phyloP scores from a whole-genome alignment of 2,329 filamentous ascomycete species.

The Dryadomyces sulphureus region DNA sequence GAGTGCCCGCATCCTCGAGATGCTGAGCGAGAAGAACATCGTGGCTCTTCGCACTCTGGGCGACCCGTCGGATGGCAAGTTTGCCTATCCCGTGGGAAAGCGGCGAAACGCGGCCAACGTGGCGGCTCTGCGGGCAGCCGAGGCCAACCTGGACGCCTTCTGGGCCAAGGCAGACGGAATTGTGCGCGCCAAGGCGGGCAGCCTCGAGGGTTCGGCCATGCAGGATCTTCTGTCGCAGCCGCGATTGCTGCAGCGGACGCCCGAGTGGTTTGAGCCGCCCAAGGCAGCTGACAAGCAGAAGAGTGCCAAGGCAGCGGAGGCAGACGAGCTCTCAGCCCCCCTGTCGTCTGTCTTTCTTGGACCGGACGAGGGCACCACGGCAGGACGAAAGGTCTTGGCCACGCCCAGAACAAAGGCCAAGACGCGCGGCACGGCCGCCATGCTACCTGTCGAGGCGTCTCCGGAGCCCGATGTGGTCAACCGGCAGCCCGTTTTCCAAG shows the following conservation, averaged over 20 bases:
- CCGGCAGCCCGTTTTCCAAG: conserved; percentile 8
- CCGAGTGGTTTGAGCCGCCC: conserved; percentile 26
- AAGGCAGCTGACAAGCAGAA: neutral
- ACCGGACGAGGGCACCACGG: neutral
- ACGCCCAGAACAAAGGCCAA: conserved; percentile 11
- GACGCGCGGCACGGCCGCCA: neutral
- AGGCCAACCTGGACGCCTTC: conserved; percentile 30
- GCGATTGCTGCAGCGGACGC: conserved; percentile 29
- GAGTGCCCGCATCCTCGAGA: conserved; percentile 8
- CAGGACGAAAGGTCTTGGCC: neutral
- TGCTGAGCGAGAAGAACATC: conserved; percentile 11
- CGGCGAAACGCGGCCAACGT: conserved; percentile 29
- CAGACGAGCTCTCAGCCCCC: neutral
- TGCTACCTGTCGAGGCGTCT: neutral
- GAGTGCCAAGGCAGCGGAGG: neutral
- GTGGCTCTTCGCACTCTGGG: conserved; percentile 11
- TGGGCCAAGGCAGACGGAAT: conserved; percentile 23
- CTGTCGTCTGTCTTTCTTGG: neutral
- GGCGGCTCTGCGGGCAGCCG: conserved; percentile 27
- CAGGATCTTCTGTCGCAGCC: conserved; percentile 17
- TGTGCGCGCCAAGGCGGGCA: conserved; percentile 10
- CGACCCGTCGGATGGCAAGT: conserved; percentile 22
- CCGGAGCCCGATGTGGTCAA: neutral
- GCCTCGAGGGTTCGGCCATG: conserved; percentile 15
- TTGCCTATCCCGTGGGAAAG: conserved; percentile 28